Evolutionary conservation across 179 eudicot species (phyloP), one percentile per base, ranked within the genome.

Genomic region (Nepenthes alata): DNA sequence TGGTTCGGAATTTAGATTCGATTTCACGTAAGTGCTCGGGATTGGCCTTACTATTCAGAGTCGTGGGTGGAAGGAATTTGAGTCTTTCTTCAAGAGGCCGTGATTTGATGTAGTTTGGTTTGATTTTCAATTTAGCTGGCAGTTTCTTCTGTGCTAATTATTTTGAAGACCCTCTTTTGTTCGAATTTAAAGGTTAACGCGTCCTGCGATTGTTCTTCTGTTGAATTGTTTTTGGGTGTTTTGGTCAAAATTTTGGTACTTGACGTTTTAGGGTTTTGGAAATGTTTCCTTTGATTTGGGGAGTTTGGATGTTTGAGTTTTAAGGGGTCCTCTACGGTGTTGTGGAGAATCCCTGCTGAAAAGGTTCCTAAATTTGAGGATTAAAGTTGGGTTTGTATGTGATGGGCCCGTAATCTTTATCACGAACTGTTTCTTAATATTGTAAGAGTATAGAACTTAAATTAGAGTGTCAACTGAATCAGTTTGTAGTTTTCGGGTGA

Each of bases 271-370:
- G 68, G 60, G 67, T 64, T 64, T 64, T 44, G 35, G 35, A 47
- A 25, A 10, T 53, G 66, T 55, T 7, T 25, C 13, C 12, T 55
- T 56, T 6, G 5, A n/a, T 16, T 47, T 11, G 41, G 3, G 16
- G 60, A 41, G 34, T 64, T 55, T 47, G 68, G 68, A 65, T 65
- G 61, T 47, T 39, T 36, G 41, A 34, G 61, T 12, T 16, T 3
- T 57, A 39, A 50, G 70, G 69, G 70, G 50, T 66, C 63, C 70
- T 66, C 70, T 66, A 11, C 69, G 62, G 36, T 13, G 61, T 45
- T 57, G 69, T 57, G 69, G 70, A 66, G 70, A 57, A 66, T 66
- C 70, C 70, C 63, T 58, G 63, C 50, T 66, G 57, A 66, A 66
- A 36, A 50, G 57, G 47, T 57, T 58, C 57, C 44, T 11, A 10